phyloP scores from a whole-genome alignment of 2,329 filamentous ascomycete genomes.

The Phyllosticta capitalensis region DNA sequence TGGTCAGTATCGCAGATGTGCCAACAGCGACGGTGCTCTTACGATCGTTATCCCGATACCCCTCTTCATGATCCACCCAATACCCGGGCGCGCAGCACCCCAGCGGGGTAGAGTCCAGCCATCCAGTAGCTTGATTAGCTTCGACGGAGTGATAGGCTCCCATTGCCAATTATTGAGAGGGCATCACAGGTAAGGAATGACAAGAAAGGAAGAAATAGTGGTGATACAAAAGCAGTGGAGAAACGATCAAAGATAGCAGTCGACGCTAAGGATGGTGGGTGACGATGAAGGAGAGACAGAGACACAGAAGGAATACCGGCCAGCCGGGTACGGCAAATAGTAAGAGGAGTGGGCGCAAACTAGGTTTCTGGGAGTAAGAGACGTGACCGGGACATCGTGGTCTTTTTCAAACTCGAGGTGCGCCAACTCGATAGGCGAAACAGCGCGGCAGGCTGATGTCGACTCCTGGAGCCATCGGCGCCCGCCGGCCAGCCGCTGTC shows the following conservation, averaged over 20 bases:
- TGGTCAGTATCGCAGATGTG: neutral
- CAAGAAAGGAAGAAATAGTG: neutral
- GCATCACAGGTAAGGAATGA: constrained; percentile 13
- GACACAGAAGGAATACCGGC: constrained; percentile 11
- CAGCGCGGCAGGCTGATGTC: neutral
- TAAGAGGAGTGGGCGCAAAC: neutral
- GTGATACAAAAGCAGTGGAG: neutral
- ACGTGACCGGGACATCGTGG: constrained; percentile 7
- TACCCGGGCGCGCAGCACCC: constrained; percentile 6
- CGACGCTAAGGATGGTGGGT: constrained; percentile 1
- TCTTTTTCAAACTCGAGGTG: constrained; percentile 9
- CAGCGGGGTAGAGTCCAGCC: constrained; percentile 9
- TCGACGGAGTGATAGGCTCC: constrained; percentile 9
- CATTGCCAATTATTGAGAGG: constrained; percentile 2
- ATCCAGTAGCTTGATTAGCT: constrained; percentile 3
- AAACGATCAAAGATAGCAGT: neutral
- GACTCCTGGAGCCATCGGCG: neutral
- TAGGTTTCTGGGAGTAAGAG: neutral
- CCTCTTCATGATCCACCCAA: neutral
- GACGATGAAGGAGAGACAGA: constrained; percentile 13
- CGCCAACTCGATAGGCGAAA: neutral
- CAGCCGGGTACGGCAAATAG: constrained; percentile 2
- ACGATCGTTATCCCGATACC: neutral
- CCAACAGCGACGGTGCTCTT: neutral
- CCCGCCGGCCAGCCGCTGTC: neutral